phyloP scores from a whole-genome alignment of 352 stramenopile genomes.

The Lagenidium giganteum region DNA sequence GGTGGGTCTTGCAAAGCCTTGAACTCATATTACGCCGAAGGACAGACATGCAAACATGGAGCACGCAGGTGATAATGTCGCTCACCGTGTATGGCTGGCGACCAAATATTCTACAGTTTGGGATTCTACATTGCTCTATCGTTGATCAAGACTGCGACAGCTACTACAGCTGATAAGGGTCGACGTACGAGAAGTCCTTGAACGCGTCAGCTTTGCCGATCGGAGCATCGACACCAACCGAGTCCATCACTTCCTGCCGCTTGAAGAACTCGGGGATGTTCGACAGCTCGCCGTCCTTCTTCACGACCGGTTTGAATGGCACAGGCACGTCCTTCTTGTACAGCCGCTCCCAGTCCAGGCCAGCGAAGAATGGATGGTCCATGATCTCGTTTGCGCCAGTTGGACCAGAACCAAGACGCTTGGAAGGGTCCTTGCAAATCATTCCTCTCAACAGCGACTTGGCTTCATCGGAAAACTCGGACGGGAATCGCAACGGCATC shows the following conservation, averaged over 20 bases:
- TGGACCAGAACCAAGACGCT: slow-evolving; percentile 66
- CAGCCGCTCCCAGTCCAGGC: slow-evolving; percentile 74
- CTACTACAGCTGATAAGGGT: slow-evolving; percentile 51
- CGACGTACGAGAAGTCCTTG: slow-evolving; percentile 73
- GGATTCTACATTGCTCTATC: no score
- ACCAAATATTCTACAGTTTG: no score
- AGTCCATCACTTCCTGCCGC: slow-evolving; percentile 72
- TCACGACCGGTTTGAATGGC: slow-evolving; percentile 63
- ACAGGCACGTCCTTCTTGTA: slow-evolving; percentile 67
- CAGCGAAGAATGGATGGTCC: slow-evolving; percentile 78
- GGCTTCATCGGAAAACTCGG: slow-evolving; percentile 72
- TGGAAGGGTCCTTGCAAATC: slow-evolving; percentile 68
- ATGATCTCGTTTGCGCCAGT: slow-evolving; percentile 74
- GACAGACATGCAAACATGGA: slow-evolving; percentile 4
- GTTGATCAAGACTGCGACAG: background rate
- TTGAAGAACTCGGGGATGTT: slow-evolving; percentile 84
- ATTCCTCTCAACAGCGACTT: slow-evolving; percentile 66
- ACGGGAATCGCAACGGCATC: slow-evolving; percentile 61
- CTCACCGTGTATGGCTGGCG: no score
- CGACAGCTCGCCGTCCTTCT: slow-evolving; percentile 63
- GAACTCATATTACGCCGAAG: no score
- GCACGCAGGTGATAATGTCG: no score
- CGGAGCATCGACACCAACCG: slow-evolving; percentile 43
- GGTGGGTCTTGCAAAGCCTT: no score
- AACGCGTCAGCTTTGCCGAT: slow-evolving; percentile 72